A percentile compares a stretch with the other conserved stretches of the same genome.
Conservation (phyloP, 140 eudicot genomes). For the Anethum foeniculum region DNA sequence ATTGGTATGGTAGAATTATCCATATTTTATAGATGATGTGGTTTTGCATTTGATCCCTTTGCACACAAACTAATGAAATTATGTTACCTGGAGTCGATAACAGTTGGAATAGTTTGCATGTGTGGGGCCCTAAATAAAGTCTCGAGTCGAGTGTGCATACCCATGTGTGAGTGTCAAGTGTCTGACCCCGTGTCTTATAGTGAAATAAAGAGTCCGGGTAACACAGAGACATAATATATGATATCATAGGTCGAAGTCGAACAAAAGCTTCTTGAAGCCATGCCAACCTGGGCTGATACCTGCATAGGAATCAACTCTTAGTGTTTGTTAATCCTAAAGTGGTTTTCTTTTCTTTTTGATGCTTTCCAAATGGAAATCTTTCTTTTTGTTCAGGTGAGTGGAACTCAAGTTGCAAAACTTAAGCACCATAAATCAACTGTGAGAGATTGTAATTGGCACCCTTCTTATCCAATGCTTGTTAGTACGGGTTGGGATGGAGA, state of each 20-base stretch:
- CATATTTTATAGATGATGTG: background rate
- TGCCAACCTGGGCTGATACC: background rate
- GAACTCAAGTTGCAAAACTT: constrained; percentile 58
- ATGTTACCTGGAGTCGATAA: background rate
- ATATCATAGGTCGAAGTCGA: background rate
- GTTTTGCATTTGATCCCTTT: background rate
- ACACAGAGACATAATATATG: background rate
- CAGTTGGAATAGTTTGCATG: background rate
- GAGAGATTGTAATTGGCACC: constrained; percentile 92
- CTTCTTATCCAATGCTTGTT: constrained; percentile 67
- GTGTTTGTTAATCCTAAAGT: background rate
- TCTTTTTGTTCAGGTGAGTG: constrained; percentile 44
- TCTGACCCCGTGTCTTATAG: background rate
- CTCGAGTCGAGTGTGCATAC: background rate
- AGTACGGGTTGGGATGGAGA: constrained; percentile 89
- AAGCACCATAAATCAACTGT: constrained; percentile 70
- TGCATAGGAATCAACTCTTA: background rate
- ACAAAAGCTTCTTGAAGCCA: background rate
- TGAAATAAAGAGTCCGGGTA: background rate
- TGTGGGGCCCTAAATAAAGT: background rate
- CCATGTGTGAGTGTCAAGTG: background rate
- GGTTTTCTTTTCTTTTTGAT: background rate
- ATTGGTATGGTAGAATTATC: background rate
- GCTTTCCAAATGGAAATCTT: background rate
- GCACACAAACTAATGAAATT: background rate